Evolutionary conservation across 345 rosid genomes (phyloP).

Genomic region (Citrus reticulata): DNA sequence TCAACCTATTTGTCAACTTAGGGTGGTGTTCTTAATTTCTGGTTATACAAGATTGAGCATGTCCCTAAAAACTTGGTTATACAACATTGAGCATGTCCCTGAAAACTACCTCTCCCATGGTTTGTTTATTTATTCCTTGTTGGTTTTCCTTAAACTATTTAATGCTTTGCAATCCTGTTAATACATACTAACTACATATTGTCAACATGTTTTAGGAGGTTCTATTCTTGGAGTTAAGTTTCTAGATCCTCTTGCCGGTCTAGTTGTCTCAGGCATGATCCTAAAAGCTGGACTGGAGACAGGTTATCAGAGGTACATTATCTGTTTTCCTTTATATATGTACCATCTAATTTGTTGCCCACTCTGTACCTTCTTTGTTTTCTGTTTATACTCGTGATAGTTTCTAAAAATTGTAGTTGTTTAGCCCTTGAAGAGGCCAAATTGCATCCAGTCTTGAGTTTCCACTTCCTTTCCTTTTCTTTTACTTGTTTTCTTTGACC

Average conservation of each 20-base stretch:
- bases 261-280: constrained; percentile 87
- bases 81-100: not conserved
- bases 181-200: not conserved
- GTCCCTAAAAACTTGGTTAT: not conserved
- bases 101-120: not conserved
- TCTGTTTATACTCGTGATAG: not conserved
- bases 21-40: not conserved
- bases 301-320: constrained; percentile 80
- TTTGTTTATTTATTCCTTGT: not conserved
- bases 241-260: constrained; percentile 93
- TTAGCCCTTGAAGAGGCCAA: not conserved
- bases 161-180: constrained; percentile 1
- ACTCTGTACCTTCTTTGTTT: not conserved
- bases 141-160: constrained; percentile 2
- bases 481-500: not conserved
- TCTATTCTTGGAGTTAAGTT: constrained; percentile 78
- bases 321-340: not conserved
- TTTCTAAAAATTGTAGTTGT: not conserved
- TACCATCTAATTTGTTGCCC: constrained; percentile 4
- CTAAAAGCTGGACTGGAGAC: constrained; percentile 71
- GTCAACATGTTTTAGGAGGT: constrained; percentile 59
- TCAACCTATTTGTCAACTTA: not conserved
- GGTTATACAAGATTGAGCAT: not conserved
- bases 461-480: not conserved
- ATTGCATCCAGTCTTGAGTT: not conserved